Evolutionary conservation across 495 filamentous ascomycete species (phyloP), one percentile per base, ranked within the genome.

Genomic region (Tuber magnatum): DNA sequence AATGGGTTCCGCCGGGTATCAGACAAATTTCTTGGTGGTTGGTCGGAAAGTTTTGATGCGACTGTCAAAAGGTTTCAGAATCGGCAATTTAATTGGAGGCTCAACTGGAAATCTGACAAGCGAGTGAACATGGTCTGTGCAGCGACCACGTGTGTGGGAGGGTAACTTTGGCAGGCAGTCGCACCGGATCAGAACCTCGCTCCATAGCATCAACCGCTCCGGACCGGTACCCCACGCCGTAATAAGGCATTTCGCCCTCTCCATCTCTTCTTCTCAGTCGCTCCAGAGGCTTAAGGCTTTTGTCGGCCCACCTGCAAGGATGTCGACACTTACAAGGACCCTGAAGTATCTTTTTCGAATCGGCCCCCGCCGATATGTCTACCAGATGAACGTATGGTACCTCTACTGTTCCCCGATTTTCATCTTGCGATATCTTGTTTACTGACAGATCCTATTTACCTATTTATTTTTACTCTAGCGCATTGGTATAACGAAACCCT

Each of bases 261-360:
- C 40, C 35, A 22, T 41, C 44, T 32, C 72, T 38, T 24, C 39
- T 32, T 69, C 56, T 73, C 72, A 35, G 18, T 10, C 24, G 22
- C 9, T 35, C 61, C 12, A 8, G 51, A 35, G 73, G 76, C 71
- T 71, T 77, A 77, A 41, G 68, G 51, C 20, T 61, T 46, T 14
- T 46, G 22, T 46, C 20, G 56, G 20, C 38, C 48, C 75, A 71
- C 82, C 81, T 78, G 75, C 73, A 85, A 87, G 84, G 82, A 99
- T 99, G 95, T 98, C 96, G 85, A 97, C 92, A 69, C 87, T 97
- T 81, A 84, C 89, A 74, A 91, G 95, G 84, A 97, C 94, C 24
- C 84, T 97, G 82, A 88, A 90, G 82, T 97, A 98, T 83, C 83
- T 97, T 78, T 89, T 92, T 85, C 90, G 89, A 83, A 89, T 98